Evolutionary conservation across 2,329 filamentous ascomycete genomes (phyloP).

Genomic region (Corniculantispora saksenae): DNA sequence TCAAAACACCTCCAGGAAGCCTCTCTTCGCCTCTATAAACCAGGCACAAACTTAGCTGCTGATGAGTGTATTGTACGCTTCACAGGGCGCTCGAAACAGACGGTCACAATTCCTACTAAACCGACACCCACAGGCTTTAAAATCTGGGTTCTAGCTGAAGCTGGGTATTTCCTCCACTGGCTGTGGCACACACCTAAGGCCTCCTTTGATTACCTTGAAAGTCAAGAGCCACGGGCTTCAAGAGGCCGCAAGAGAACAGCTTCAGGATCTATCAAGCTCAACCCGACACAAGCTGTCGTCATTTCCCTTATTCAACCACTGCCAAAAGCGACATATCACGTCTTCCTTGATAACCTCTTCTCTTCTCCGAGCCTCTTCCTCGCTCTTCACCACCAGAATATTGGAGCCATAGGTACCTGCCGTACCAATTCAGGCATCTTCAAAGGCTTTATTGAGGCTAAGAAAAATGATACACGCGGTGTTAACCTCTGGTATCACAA

Average conservation of each 20-base stretch:
- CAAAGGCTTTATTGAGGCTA: too few species aligned
- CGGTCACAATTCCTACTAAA: slow-evolving; percentile 9
- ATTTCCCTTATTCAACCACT: slow-evolving; percentile 23
- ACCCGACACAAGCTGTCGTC: too few species aligned
- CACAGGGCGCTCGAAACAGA: not conserved
- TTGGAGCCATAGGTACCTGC: slow-evolving; percentile 20
- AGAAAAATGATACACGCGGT: slow-evolving; percentile 10
- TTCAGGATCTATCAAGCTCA: too few species aligned
- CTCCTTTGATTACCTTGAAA: too few species aligned
- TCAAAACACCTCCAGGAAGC: not conserved
- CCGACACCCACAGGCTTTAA: slow-evolving; percentile 20
- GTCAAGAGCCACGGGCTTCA: too few species aligned
- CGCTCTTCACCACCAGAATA: slow-evolving; percentile 12
- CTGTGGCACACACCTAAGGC: too few species aligned
- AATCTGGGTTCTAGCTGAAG: slow-evolving; percentile 22
- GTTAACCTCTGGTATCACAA: slow-evolving; percentile 2
- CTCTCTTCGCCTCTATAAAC: too few species aligned
- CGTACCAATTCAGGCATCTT: slow-evolving; percentile 21
- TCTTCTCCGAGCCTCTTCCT: too few species aligned
- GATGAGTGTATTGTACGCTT: slow-evolving; percentile 17
- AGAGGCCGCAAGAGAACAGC: too few species aligned
- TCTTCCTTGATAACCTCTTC: slow-evolving; percentile 23
- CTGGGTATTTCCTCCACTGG: too few species aligned
- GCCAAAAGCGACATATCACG: slow-evolving; percentile 19
- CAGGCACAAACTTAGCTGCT: too few species aligned